Base-by-base conservation (phyloP, 2,329 filamentous ascomycete species). In the Corinectria fuckeliana region DNA sequence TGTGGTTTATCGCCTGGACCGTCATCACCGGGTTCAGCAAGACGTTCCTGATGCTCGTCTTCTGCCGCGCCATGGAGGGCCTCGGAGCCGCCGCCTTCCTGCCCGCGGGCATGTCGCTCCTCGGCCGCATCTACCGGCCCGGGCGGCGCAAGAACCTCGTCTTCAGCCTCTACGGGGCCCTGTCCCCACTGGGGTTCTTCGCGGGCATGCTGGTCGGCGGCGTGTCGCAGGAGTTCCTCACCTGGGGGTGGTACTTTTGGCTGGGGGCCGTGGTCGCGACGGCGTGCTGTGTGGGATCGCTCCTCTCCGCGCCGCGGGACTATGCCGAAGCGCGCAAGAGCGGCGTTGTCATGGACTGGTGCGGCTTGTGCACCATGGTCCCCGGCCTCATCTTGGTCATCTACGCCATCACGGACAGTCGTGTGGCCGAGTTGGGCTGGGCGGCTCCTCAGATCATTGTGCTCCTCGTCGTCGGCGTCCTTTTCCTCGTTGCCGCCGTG, bases 191-290 rank as follows among this genome's bases (percentile, higher is more conserved):
- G 5, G 85, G 85, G 0, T 87, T 88, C 73, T 87, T 83, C 60
- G 63, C 79, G 21, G 89, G 89, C 5, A 88, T 91, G 59, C 85
- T 90, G 68, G 80, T 89, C 50, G 87, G 87, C 0, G 89, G 88
- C 1, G 53, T 90, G 1, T 77, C 83, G 3, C 83, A 83, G 0
- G 86, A 90, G 59, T 84, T 82, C 56, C 74, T 85, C 1, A 76
- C 72, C 0, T 91, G 88, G 87, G 73, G 82, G 4, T 90, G 86
- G 85, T 91, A 88, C 71, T 91, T 91, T 71, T 91, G 82, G 77
- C 82, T 91, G 51, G 88, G 88, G 1, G 67, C 69, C 55, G 74
- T 77, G 18, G 64, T 77, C 38, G 61, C 74, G 8, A 79, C 81
- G 0, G n/a, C 88, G n/a, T 71, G 84, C 7, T 82, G 80, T 2